Evolutionary conservation across 208 protist genomes (phyloP).

Genomic region (Trypanosoma platydactyli): DNA sequence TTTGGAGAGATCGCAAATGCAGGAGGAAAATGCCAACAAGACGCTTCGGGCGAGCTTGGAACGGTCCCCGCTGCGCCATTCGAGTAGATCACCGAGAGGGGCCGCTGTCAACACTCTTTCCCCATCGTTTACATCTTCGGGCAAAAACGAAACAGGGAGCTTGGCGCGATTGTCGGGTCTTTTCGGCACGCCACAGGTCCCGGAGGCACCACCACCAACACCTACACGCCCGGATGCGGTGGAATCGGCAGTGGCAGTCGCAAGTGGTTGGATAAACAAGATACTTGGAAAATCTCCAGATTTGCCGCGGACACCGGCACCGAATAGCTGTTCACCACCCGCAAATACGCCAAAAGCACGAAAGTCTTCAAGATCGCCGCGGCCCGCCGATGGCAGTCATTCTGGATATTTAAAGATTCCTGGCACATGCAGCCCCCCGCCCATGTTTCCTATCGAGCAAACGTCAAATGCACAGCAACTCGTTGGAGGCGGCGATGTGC

Average conservation of each 20-base stretch:
- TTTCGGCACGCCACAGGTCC: constrained; percentile 9
- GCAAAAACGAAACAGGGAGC: not conserved
- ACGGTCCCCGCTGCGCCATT: constrained; percentile 9
- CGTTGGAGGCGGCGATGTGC: constrained; percentile 18
- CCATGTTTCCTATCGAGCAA: not conserved
- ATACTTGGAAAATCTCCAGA: constrained; percentile 5
- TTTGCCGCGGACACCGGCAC: not conserved
- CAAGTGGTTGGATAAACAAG: constrained; percentile 3
- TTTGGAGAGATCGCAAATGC: constrained; percentile 39
- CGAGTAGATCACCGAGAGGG: constrained; percentile 10
- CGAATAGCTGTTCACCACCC: not conserved
- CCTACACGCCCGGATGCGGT: not conserved
- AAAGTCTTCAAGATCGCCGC: not conserved
- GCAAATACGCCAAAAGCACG: not conserved
- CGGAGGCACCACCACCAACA: not conserved
- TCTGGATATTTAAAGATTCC: not conserved
- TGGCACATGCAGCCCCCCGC: not conserved
- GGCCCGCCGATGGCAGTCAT: too few species aligned
- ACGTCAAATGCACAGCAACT: constrained; percentile 22
- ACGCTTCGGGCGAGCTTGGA: constrained; percentile 37
- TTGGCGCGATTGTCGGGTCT: not conserved
- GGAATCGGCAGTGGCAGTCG: not conserved
- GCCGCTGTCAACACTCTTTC: not conserved
- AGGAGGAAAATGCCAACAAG: constrained; percentile 32
- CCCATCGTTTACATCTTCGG: not conserved